Conservation (phyloP, 441 rosid species). For the Codiaeum variegatum region DNA sequence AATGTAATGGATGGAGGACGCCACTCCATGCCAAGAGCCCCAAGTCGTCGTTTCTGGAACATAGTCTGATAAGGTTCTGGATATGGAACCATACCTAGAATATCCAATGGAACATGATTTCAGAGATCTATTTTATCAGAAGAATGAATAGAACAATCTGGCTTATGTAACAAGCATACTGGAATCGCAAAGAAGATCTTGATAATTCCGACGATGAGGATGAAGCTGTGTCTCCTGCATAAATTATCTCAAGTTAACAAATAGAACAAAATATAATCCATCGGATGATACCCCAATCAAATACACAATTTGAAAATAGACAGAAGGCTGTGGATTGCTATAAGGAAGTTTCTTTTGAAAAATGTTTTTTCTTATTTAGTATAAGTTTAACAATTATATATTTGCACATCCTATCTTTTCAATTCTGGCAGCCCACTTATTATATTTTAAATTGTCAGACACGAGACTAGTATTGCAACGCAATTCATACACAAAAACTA, state of each 20-base stretch:
- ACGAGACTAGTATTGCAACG: neutral
- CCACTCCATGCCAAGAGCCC: conserved; percentile 91
- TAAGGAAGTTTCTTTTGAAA: neutral
- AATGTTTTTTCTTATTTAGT: neutral
- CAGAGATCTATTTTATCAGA: conserved; percentile 21
- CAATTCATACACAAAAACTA: neutral
- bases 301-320: neutral
- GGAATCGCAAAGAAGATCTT: conserved; percentile 93
- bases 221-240: conserved; percentile 88
- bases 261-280: conserved; percentile 3
- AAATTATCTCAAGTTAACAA: conserved; percentile 14
- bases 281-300: conserved; percentile 22
- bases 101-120: conserved; percentile 25
- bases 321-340: conserved; percentile 1
- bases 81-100: conserved; percentile 82
- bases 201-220: conserved; percentile 80
- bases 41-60: conserved; percentile 87
- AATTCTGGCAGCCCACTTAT: neutral
- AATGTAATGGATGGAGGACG: conserved; percentile 66
- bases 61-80: conserved; percentile 94
- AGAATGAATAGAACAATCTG: conserved; percentile 21
- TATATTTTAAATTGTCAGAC: neutral
- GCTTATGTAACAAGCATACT: conserved; percentile 42
- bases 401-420: neutral
- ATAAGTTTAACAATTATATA: neutral